Conservation (phyloP, 202 grass and related monocot species). For the Digitaria exilis region DNA sequence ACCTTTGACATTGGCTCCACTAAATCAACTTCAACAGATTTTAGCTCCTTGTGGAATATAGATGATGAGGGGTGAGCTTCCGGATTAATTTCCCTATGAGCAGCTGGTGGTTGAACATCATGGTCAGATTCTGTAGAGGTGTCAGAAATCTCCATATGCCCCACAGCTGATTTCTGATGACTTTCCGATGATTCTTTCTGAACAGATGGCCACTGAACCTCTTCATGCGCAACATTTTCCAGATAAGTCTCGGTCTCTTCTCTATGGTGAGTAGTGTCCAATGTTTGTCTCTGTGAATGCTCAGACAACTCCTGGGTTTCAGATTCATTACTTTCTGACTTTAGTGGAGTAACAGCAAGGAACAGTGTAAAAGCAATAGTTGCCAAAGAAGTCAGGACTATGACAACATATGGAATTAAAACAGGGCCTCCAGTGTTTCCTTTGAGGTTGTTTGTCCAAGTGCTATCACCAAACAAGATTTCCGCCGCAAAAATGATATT, state of each 20-base stretch:
- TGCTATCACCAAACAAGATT: conserved; percentile 82
- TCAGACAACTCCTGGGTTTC: conserved; percentile 33
- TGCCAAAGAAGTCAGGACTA: conserved; percentile 59
- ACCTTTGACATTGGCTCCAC: conserved; percentile 2
- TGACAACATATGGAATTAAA: conserved; percentile 44
- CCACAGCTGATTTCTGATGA: conserved; percentile 30
- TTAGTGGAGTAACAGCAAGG: conserved; percentile 72
- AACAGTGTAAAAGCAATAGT: conserved; percentile 66
- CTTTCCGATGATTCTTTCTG: neutral
- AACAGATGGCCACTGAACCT: conserved; percentile 28
- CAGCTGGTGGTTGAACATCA: conserved; percentile 12
- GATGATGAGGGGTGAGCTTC: neutral
- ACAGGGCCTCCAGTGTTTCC: conserved; percentile 55
- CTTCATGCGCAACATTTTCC: conserved; percentile 39
- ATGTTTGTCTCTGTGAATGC: neutral
- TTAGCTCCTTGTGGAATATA: conserved; percentile 11
- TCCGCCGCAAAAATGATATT: conserved; percentile 77
- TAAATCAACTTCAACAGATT: conserved; percentile 18
- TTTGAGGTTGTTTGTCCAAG: conserved; percentile 70
- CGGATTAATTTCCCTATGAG: conserved; percentile 2
- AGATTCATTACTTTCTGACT: conserved; percentile 61
- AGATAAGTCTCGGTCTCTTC: conserved; percentile 32
- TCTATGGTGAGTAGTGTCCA: neutral
- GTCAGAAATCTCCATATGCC: conserved; percentile 28
- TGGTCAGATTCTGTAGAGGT: conserved; percentile 41